These are phyloP conservation scores for Deinandra increscens DNA, from an alignment of 129 eudicot species.

Conservation along the genomic window DNA sequence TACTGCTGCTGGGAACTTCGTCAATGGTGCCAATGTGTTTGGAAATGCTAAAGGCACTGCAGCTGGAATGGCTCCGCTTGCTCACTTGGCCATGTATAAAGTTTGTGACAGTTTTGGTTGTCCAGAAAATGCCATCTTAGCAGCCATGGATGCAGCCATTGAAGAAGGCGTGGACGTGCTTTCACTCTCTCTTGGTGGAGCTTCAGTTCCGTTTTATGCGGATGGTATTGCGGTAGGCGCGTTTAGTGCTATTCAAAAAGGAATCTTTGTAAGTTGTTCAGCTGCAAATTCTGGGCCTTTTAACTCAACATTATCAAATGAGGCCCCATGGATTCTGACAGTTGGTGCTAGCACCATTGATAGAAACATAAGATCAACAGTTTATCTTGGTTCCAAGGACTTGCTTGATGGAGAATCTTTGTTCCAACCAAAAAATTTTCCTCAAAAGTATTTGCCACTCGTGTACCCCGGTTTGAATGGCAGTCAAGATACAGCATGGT, in stretches of 20 bases:
- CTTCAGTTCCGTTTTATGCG: slow-evolving; percentile 31
- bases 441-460: slow-evolving; percentile 23
- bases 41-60: slow-evolving; percentile 43
- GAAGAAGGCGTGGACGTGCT: slow-evolving; percentile 44
- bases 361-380: slow-evolving; percentile 34
- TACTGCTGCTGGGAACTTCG: slow-evolving; percentile 39
- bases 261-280: slow-evolving; percentile 40
- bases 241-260: slow-evolving; percentile 36
- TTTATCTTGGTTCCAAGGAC: slow-evolving; percentile 29
- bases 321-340: slow-evolving; percentile 45
- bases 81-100: slow-evolving; percentile 43
- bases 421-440: slow-evolving; percentile 32
- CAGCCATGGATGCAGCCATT: slow-evolving; percentile 40
- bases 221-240: slow-evolving; percentile 39
- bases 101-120: slow-evolving; percentile 34
- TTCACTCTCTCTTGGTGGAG: slow-evolving; percentile 40
- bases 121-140: slow-evolving; percentile 31
- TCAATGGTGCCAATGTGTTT: slow-evolving; percentile 35
- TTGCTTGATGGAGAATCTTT: slow-evolving; percentile 34
- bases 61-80: slow-evolving; percentile 41
- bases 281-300: slow-evolving; percentile 38
- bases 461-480: slow-evolving; percentile 29
- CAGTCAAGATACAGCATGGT: slow-evolving; percentile 29
- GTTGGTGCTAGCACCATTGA: slow-evolving; percentile 42
- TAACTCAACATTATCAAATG: slow-evolving; percentile 30